Evolutionary conservation across 139 green algal genomes (phyloP), one percentile per base, ranked within the genome.

Genomic region (Desmodesmus armatus): DNA sequence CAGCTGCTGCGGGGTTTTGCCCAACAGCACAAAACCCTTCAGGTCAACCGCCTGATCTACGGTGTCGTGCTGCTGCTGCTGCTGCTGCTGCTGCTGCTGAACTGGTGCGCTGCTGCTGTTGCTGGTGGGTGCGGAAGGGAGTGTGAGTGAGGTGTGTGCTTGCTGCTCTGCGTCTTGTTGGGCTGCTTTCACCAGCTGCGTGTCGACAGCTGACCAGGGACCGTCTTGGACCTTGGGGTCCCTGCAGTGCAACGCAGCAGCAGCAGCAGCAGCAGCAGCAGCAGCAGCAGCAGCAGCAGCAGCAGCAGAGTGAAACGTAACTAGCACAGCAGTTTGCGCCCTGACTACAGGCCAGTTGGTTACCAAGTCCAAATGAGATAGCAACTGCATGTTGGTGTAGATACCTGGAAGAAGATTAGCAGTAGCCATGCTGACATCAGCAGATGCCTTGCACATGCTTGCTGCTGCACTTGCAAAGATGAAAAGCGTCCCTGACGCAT

Each of bases 1-100:
- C 85, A 96, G 87, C 60, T 89, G 85, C 27, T 74, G 47, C 0
- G 88, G 85, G 3, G 78, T 78, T 27, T 93, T 66, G 0, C 87
- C 85, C 3, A 89, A 86, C 39, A 55, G 27, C 51, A 73, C 67
- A 35, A 44, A 27, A 13, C 41, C 65, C 23, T 6, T 29, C 3
- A 39, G n/a, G 29, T 58, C 47, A 35, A 31, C 31, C 47, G 25
- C 23, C 82, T 67, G 55, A 49, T 47, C 6, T 25, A 49, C 47
- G 37, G 19, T 41, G 21, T 55, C 25, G 29, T 83, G 58, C 77
- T 74, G 58, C 77, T 74, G 53, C 76, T 51, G 37, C 44, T 39
- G 35, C 31, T n/a, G 19, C 63, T 74, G 62, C 73, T 83, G 73
- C 60, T 77, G 66, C 27, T 71, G 53, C 51, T 29, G 7, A 70